Evolutionary conservation across 352 stramenopile species (phyloP), one percentile per base, ranked within the genome.

Genomic region (Thraustochytrium sp.): DNA sequence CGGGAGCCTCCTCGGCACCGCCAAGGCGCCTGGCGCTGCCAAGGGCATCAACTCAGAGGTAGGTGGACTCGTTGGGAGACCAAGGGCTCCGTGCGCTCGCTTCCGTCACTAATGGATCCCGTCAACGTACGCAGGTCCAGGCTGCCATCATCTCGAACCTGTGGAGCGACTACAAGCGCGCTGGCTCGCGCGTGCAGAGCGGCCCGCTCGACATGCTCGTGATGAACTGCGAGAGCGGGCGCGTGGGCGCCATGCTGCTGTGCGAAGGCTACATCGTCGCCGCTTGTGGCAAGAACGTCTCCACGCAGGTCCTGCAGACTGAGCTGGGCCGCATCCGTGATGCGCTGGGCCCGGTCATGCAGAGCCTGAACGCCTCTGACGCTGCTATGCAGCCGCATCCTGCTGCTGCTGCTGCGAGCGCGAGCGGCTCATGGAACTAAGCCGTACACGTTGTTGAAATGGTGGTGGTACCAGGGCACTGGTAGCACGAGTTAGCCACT

Each of bases 141-240:
- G 68, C 68, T 11, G 68, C 68, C 4, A 64, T 80, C 26, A 18
- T 80, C 26, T 80, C 68, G 21, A 80, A 80, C 68, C 31, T 80
- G 31, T 80, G 68, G 68, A 63, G 23, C 49, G 68, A 80, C n/a
- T 80, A 80, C 53, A 9, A 64, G 2, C 31, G 34, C 26, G 68
- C 68, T n/a, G 65, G 65, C 42, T 68, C 65, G 46, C 68, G 40
- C 23, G 18, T 63, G 4, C 34, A 63, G n/a, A 13, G 44, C 31
- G 68, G 46, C 18, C 13, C 42, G n/a, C 53, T 80, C n/a, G 44
- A 80, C 9, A 46, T 51, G 21, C 31, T 80, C 42, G 31, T 80
- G 18, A 34, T 80, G 48, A 80, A 68, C 44, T 80, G 68, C 53
- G 68, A 80, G 38, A 4, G 11, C 5, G 68, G 68, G 5, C 48